Evolutionary conservation across 805 yeast species (phyloP).

Genomic region (Suhomyces emberorum): DNA sequence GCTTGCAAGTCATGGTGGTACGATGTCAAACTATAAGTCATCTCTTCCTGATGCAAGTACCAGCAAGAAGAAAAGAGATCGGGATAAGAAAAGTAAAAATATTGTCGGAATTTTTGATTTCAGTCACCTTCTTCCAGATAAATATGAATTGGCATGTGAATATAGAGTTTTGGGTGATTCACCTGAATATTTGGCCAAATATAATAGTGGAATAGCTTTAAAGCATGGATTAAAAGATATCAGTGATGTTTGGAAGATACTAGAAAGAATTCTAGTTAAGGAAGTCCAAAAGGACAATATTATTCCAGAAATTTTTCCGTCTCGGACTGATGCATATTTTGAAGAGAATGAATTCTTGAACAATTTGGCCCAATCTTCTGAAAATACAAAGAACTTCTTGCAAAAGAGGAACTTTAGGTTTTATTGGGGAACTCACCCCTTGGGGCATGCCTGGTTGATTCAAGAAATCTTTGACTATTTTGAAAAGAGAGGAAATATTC

Average conservation of each 20-base stretch:
- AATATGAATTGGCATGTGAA: constrained; percentile 64
- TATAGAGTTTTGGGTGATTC: constrained; percentile 61
- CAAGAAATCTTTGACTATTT: constrained; percentile 60
- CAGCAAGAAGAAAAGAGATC: constrained; percentile 16
- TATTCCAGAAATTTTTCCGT: constrained; percentile 8
- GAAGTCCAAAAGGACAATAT: constrained; percentile 28
- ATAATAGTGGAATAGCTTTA: constrained; percentile 70
- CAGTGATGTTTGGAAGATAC: constrained; percentile 71
- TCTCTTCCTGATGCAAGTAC: constrained; percentile 34
- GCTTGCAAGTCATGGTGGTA: constrained; percentile 40
- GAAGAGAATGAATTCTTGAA: constrained; percentile 6
- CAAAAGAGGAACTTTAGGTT: constrained; percentile 28
- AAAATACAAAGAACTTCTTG: constrained; percentile 7
- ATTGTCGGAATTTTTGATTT: constrained; percentile 65
- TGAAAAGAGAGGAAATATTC: constrained; percentile 64
- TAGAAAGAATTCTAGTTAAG: constrained; percentile 46
- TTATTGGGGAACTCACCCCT: constrained; percentile 80
- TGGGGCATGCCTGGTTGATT: constrained; percentile 67
- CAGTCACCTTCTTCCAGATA: constrained; percentile 68
- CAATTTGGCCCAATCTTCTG: constrained; percentile 9
- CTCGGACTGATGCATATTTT: constrained; percentile 4
- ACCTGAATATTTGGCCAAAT: constrained; percentile 61
- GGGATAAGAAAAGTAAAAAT: constrained; percentile 40
- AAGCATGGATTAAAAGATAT: constrained; percentile 59
- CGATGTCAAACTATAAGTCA: constrained; percentile 32